These are phyloP conservation scores for Cryptococcus sp. DNA, from an alignment of 1,284 basidiomycete genomes.

Conservation along the genomic window DNA sequence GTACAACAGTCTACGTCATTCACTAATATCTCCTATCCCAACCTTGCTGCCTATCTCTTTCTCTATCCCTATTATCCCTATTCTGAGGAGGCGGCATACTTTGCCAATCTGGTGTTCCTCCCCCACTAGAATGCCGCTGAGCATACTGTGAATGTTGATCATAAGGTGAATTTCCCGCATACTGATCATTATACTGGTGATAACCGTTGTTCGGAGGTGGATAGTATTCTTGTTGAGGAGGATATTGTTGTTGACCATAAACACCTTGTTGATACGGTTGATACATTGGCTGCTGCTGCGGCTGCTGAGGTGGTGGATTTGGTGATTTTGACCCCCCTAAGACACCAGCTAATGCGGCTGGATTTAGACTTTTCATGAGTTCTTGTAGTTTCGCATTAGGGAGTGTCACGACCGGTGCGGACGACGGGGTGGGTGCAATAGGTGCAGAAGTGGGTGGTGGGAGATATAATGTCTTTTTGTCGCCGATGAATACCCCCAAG, in stretches of 20 bases:
- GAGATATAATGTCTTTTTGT: constrained; percentile 58
- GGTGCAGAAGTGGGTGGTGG: constrained; percentile 45
- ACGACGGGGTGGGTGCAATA: not conserved
- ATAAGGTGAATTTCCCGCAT: too few relatives aligned
- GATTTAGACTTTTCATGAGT: constrained; percentile 39
- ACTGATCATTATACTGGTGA: too few relatives aligned
- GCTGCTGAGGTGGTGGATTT: constrained; percentile 58
- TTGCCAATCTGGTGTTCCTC: too few relatives aligned
- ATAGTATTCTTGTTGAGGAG: not conserved
- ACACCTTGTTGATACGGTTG: not conserved
- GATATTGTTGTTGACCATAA: constrained; percentile 1
- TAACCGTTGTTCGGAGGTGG: not conserved
- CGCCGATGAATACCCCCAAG: constrained; percentile 75
- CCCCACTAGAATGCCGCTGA: too few relatives aligned
- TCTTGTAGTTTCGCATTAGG: constrained; percentile 40
- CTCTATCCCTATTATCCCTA: constrained; percentile 3
- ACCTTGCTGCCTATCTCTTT: constrained; percentile 7
- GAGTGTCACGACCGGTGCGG: constrained; percentile 7
- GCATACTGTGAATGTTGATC: too few relatives aligned
- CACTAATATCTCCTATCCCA: constrained; percentile 2
- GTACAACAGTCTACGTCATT: too few relatives aligned
- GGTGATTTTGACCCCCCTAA: not conserved
- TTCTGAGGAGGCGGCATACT: too few relatives aligned
- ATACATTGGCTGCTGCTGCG: too few relatives aligned
- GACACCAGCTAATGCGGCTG: constrained; percentile 13